Evolutionary conservation across 106 monocot genomes (phyloP).

Genomic region (Dioscorea zingiberensis): DNA sequence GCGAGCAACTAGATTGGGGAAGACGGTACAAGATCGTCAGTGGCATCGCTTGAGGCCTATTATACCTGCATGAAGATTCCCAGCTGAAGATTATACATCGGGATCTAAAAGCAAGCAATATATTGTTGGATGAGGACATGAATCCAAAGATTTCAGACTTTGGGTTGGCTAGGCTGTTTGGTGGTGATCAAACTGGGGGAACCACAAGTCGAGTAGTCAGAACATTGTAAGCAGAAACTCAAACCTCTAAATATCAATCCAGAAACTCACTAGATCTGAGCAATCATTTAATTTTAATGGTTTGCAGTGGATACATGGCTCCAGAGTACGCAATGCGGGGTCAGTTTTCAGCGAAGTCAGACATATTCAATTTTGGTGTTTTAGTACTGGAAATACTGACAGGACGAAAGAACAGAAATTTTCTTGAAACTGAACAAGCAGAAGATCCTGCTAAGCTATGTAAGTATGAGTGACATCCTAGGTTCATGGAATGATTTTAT

Average conservation of each 20-base stretch:
- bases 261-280: not conserved
- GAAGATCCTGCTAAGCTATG: slow-evolving; percentile 1
- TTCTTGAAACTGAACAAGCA: not conserved
- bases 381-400: slow-evolving; percentile 13
- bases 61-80: slow-evolving; percentile 10
- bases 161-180: slow-evolving; percentile 10
- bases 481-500: not conserved
- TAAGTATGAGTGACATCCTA: not conserved
- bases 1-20: slow-evolving; percentile 5
- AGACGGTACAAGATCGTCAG: slow-evolving; percentile 3
- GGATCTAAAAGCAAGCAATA: slow-evolving; percentile 13
- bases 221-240: not conserved
- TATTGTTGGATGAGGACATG: slow-evolving; percentile 4
- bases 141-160: slow-evolving; percentile 9
- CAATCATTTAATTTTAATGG: not conserved
- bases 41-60: slow-evolving; percentile 8
- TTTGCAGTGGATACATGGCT: slow-evolving; percentile 17
- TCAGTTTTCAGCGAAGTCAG: slow-evolving; percentile 3
- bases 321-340: slow-evolving; percentile 13
- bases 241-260: not conserved
- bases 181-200: not conserved
- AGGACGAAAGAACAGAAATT: slow-evolving; percentile 2
- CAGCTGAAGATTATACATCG: slow-evolving; percentile 10
- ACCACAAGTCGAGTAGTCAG: slow-evolving; percentile 6
- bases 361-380: slow-evolving; percentile 8